phyloP scores from a whole-genome alignment of 345 rosid genomes.

The Tarenaya hassleriana region DNA sequence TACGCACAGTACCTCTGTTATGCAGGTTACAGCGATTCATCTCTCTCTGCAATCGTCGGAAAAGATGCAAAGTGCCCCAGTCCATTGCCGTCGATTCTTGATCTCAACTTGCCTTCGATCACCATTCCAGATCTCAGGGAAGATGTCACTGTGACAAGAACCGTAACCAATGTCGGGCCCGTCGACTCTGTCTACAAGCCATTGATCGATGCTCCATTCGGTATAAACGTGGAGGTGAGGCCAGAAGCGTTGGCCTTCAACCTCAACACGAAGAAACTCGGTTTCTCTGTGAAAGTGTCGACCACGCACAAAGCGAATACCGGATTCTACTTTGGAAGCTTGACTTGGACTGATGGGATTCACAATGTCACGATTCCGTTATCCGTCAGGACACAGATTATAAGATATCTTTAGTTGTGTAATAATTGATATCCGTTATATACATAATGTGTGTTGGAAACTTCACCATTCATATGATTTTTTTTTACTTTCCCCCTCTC shows the following conservation, averaged over 20 bases:
- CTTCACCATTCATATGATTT: too few relatives aligned
- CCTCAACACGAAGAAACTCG: conserved; percentile 15
- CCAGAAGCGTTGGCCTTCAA: conserved; percentile 27
- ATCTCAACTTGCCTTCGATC: conserved; percentile 47
- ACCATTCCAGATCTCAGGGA: conserved; percentile 25
- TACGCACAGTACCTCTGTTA: conserved; percentile 44
- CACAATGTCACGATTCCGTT: conserved; percentile 37
- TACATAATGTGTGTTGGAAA: too few relatives aligned
- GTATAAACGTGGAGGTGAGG: conserved; percentile 17
- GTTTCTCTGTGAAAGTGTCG: conserved; percentile 24
- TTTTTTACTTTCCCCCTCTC: too few relatives aligned
- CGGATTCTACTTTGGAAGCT: conserved; percentile 43
- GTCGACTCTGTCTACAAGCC: conserved; percentile 26
- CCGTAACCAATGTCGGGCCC: conserved; percentile 39
- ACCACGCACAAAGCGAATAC: conserved; percentile 31
- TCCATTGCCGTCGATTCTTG: conserved; percentile 20
- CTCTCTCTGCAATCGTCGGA: conserved; percentile 41
- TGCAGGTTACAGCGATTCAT: conserved; percentile 37
- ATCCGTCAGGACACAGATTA: conserved; percentile 34
- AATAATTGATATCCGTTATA: too few relatives aligned
- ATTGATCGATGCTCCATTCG: conserved; percentile 26
- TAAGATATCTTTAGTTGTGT: too few relatives aligned
- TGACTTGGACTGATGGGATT: conserved; percentile 34
- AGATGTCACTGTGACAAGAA: conserved; percentile 27
- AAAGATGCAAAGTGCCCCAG: conserved; percentile 19